Conservation (phyloP, 1,139 yeast species). For the Blastobotrys serpentis region DNA sequence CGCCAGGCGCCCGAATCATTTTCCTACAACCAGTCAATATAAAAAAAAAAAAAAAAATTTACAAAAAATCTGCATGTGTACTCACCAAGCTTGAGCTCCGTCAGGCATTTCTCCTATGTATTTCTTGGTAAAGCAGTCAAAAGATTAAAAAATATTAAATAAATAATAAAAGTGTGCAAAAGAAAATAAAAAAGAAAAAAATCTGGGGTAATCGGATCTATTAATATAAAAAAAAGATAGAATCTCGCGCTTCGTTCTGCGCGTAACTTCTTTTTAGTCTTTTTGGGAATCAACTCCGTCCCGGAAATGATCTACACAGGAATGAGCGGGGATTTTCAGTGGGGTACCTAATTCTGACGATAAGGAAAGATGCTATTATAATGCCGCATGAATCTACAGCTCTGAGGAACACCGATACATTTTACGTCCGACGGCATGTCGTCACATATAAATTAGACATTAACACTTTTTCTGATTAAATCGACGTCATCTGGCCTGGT, state of each 20-base stretch:
- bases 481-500: too few relatives aligned
- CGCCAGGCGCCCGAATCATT: conserved; percentile 64
- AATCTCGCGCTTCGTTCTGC: background rate
- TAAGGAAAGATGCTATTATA: background rate
- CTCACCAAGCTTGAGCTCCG: conserved; percentile 39
- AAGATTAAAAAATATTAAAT: too few relatives aligned
- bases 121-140: too few relatives aligned
- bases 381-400: background rate
- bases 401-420: too few relatives aligned
- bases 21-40: conserved; percentile 43
- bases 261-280: background rate
- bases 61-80: conserved; percentile 3
- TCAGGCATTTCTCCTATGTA: conserved; percentile 31
- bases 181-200: background rate
- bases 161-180: background rate
- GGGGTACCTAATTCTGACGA: background rate
- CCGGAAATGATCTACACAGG: background rate
- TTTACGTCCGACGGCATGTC: too few relatives aligned
- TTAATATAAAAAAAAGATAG: background rate
- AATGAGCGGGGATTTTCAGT: background rate
- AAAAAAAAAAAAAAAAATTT: background rate
- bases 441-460: too few relatives aligned
- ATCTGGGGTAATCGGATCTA: conserved; percentile 7
- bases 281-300: background rate
- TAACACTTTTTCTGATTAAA: too few relatives aligned